Base-by-base conservation (phyloP, 2,329 filamentous ascomycete genomes). In the Endoconidiophora laricicola region DNA sequence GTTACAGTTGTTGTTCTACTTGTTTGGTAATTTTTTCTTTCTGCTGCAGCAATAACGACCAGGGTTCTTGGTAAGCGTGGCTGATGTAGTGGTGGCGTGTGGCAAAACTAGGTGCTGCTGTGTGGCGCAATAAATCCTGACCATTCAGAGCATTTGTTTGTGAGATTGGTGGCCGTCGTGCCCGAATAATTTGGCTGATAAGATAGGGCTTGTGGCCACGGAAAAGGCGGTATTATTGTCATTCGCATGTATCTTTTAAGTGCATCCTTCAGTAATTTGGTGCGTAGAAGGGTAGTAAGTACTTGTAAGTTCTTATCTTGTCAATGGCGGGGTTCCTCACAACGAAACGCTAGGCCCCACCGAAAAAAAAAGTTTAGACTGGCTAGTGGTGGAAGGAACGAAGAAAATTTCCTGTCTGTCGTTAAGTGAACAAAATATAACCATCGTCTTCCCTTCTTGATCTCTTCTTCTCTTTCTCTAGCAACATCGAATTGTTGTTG, bases 401-500 rank as follows among this genome's bases (percentile, higher is more conserved):
- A 44, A 52, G 39, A 52, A 54, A 54, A 49, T 52, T 54, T 51
- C 45, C 53, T 43, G 47, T 46, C 39, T 39, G 46, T 50, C 40
- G 48, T 45, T 40, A 44, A 49, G 43, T 50, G 41, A 48, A 55
- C 55, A 54, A 57, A 54, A 50, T 50, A 50, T 50, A 50, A 54
- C 48, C 42, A 24, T 39, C 44, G 36, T 55, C 49, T 54, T 48
- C 51, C 49, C 41, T 49, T 55, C 46, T 53, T 39, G 44, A 39
- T 52, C 46, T 54, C 54, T 50, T 47, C 47, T 52, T 50, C 40
- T 50, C 48, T 52, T 53, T 48, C 47, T 44, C 46, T 42, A 48
- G 44, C 52, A 52, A 55, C 50, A 48, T 51, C 52, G 55, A 51
- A 56, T 54, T 54, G 51, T 53, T 53, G 47, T 53, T 53, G 51